These are phyloP conservation scores for Fusarium albosuccineum DNA, from an alignment of 2,329 filamentous ascomycete genomes.

Conservation along the genomic window DNA sequence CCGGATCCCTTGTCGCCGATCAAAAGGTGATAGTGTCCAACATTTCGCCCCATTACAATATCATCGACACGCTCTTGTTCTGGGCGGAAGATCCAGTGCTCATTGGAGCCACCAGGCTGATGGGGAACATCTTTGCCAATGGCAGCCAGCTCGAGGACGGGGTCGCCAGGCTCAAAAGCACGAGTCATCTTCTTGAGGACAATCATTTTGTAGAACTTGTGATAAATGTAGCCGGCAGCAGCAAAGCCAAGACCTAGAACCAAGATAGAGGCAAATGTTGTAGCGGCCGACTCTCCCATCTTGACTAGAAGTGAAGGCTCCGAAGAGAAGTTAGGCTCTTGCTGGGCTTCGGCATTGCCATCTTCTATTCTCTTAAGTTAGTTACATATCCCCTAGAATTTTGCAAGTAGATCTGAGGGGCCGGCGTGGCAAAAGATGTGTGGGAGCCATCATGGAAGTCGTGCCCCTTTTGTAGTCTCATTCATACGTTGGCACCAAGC, in stretches of 20 bases:
- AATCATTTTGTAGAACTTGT: constrained; percentile 87
- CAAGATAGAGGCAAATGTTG: constrained; percentile 80
- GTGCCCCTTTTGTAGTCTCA: neutral
- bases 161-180: constrained; percentile 93
- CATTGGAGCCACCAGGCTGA: constrained; percentile 54
- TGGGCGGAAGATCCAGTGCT: constrained; percentile 81
- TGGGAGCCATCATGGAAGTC: neutral
- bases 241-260: constrained; percentile 76
- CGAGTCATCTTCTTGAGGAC: constrained; percentile 93
- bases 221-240: constrained; percentile 80
- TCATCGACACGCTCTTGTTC: constrained; percentile 85
- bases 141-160: constrained; percentile 84
- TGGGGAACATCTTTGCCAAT: constrained; percentile 68
- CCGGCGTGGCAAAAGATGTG: no score
- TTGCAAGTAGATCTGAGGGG: no score
- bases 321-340: constrained; percentile 21
- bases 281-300: constrained; percentile 80
- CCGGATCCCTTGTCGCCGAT: constrained; percentile 97
- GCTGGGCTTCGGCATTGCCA: constrained; percentile 11
- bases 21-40: constrained; percentile 90
- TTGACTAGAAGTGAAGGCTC: constrained; percentile 64
- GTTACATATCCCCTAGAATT: neutral
- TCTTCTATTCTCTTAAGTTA: constrained; percentile 32
- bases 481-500: no score
- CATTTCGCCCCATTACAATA: constrained; percentile 80